Conservation (phyloP, 208 protist species). For the Trypanosoma brucei region DNA sequence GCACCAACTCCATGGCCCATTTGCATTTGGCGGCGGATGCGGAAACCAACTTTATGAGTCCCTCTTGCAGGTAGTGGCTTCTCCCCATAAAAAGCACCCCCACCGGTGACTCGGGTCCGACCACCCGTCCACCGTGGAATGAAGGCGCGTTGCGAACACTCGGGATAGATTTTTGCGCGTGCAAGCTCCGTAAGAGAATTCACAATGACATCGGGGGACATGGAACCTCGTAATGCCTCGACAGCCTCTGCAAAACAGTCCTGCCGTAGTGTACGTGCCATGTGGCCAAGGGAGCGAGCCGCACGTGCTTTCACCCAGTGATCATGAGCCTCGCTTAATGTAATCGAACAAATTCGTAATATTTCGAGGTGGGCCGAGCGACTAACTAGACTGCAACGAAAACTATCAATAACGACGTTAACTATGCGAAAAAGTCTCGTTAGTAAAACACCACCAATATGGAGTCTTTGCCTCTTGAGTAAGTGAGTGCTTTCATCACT, state of each 20-base stretch:
- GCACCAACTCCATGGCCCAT: slow-evolving; percentile 57
- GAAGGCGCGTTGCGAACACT: slow-evolving; percentile 26
- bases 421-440: slow-evolving; percentile 71
- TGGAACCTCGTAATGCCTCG: slow-evolving; percentile 17
- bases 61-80: slow-evolving; percentile 58
- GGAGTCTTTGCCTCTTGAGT: background rate
- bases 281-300: slow-evolving; percentile 47
- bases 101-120: slow-evolving; percentile 52
- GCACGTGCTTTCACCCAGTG: slow-evolving; percentile 65
- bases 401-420: slow-evolving; percentile 69
- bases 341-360: slow-evolving; percentile 65
- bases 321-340: slow-evolving; percentile 52
- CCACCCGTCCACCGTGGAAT: slow-evolving; percentile 57
- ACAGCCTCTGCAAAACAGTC: slow-evolving; percentile 51
- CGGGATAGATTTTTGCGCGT: slow-evolving; percentile 33
- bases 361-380: slow-evolving; percentile 54
- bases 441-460: slow-evolving; percentile 26
- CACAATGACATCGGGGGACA: slow-evolving; percentile 47
- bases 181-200: slow-evolving; percentile 61
- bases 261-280: slow-evolving; percentile 47
- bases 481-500: background rate
- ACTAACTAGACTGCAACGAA: slow-evolving; percentile 68
- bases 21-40: slow-evolving; percentile 61
- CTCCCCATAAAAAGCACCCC: slow-evolving; percentile 70
- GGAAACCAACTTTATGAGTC: slow-evolving; percentile 77